phyloP scores from a whole-genome alignment of 768 basidiomycete genomes.

The Lactarius sanguifluus region DNA sequence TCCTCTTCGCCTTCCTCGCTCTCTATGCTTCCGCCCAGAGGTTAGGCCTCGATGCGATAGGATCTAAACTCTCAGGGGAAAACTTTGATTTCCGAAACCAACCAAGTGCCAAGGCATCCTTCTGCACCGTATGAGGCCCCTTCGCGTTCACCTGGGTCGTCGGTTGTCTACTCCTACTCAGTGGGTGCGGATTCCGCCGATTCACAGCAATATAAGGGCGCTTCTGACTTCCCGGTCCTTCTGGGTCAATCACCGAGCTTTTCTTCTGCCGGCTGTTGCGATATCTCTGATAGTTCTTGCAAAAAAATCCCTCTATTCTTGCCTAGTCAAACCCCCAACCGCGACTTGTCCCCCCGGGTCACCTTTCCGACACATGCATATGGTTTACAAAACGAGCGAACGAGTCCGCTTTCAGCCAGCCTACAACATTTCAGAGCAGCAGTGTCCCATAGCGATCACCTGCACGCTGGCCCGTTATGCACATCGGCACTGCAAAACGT shows the following conservation, averaged over 20 bases:
- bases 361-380: neutral
- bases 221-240: neutral
- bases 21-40: neutral
- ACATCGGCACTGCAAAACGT: conserved; percentile 1
- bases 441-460: neutral
- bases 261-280: neutral
- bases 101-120: neutral
- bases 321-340: conserved; percentile 21
- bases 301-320: conserved; percentile 17
- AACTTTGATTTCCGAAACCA: neutral
- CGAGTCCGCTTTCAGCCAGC: neutral
- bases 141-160: neutral
- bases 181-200: neutral
- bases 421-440: neutral
- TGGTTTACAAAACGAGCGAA: neutral
- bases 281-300: neutral
- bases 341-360: neutral
- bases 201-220: conserved; percentile 1
- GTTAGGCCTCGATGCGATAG: neutral
- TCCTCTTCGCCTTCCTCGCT: neutral
- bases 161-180: neutral
- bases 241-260: neutral
- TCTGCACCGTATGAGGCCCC: neutral
- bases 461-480: neutral
- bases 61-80: neutral